Evolutionary conservation across 108 stramenopile genomes (phyloP).

Genomic region (Schizochytrium sp.): DNA sequence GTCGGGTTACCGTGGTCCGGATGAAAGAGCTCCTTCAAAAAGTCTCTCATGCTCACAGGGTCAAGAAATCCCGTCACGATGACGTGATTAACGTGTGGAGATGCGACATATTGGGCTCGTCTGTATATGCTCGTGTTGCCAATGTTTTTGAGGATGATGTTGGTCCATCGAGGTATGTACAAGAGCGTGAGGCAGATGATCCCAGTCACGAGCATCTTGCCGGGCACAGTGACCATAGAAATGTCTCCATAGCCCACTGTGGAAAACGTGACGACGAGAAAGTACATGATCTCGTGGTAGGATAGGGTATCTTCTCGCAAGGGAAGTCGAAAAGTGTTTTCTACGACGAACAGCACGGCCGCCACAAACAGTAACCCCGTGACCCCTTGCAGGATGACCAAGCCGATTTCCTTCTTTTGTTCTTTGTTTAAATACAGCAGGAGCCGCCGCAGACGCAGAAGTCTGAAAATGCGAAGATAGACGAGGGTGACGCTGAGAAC

Average conservation of each 20-base stretch:
- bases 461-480: neutral
- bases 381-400: neutral
- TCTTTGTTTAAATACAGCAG: neutral
- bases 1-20: constrained; percentile 5
- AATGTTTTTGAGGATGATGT: neutral
- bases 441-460: neutral
- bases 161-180: neutral
- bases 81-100: neutral
- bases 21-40: constrained; percentile 12
- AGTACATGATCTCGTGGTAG: constrained; percentile 1
- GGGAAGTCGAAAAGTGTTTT: neutral
- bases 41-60: neutral
- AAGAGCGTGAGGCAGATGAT: neutral
- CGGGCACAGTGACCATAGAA: neutral
- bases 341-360: neutral
- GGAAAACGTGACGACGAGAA: neutral
- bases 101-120: neutral
- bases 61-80: neutral
- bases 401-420: neutral
- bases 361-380: neutral
- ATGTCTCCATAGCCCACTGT: constrained; percentile 21
- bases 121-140: neutral
- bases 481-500: neutral
- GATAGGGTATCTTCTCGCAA: neutral
- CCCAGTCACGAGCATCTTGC: neutral